Conservation (phyloP, 805 yeast genomes). For the Saturnispora mendoncae region DNA sequence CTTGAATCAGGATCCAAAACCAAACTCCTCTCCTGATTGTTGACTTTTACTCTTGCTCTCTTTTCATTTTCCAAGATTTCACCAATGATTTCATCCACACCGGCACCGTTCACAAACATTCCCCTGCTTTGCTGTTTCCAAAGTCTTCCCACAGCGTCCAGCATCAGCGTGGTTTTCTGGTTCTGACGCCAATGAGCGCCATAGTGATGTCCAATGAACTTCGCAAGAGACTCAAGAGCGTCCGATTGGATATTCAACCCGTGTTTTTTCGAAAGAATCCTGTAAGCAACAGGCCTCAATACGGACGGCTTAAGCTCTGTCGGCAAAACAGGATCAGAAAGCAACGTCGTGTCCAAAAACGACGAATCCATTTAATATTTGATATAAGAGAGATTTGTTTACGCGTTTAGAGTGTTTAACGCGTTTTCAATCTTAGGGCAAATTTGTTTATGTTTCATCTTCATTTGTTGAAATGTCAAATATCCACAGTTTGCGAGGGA, state of each 20-base stretch:
- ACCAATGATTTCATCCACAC: conserved; percentile 52
- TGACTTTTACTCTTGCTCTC: conserved; percentile 3
- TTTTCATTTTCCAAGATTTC: conserved; percentile 32
- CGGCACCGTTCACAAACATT: conserved; percentile 69
- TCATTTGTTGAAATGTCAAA: no score
- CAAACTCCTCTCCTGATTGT: conserved; percentile 12
- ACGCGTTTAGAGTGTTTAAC: conserved; percentile 5
- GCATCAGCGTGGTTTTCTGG: conserved; percentile 45
- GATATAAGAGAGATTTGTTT: no score
- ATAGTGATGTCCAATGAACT: conserved; percentile 63
- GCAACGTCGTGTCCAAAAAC: conserved; percentile 11
- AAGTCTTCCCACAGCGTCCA: conserved; percentile 68
- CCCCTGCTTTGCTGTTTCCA: conserved; percentile 94
- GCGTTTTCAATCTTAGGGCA: not conserved
- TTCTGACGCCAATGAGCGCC: conserved; percentile 80
- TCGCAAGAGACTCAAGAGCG: conserved; percentile 67
- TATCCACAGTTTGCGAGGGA: no score
- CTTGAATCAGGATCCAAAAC: conserved; percentile 13
- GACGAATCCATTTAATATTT: conserved; percentile 15
- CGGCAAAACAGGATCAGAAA: conserved; percentile 47
- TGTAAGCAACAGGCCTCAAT: conserved; percentile 83
- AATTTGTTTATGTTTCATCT: not conserved
- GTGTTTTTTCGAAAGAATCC: conserved; percentile 84
- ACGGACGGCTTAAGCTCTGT: conserved; percentile 71
- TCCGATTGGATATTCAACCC: conserved; percentile 84